These are phyloP conservation scores for Strigomonas oncopelti DNA, from an alignment of 208 protist species.

Conservation along the genomic window DNA sequence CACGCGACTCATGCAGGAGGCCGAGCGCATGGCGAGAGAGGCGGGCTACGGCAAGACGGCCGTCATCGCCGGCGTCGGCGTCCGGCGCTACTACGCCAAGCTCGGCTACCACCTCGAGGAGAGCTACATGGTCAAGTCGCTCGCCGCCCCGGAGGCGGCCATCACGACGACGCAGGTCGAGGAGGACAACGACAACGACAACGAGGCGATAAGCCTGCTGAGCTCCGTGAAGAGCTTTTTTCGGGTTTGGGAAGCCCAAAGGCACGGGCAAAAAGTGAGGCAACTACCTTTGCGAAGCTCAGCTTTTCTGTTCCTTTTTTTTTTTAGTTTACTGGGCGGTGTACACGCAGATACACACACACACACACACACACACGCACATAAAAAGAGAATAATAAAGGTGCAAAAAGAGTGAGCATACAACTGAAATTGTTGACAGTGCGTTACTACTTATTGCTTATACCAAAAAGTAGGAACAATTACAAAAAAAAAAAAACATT, in stretches of 20 bases:
- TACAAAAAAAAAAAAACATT: slow-evolving; percentile 3
- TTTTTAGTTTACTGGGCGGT: too few species aligned
- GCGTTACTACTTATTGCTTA: slow-evolving; percentile 3
- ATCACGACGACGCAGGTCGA: slow-evolving; percentile 78
- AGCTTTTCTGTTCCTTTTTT: too few species aligned
- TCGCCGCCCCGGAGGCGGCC: slow-evolving; percentile 29
- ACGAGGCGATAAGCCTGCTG: slow-evolving; percentile 22
- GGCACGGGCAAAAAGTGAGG: background rate
- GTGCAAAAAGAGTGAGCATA: too few species aligned
- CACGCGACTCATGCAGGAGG: slow-evolving; percentile 97
- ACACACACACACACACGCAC: too few species aligned
- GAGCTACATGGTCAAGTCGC: slow-evolving; percentile 85
- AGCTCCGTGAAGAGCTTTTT: slow-evolving; percentile 61
- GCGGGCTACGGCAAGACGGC: slow-evolving; percentile 88
- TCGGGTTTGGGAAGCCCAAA: slow-evolving; percentile 20
- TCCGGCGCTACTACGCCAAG: slow-evolving; percentile 98
- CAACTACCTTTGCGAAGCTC: too few species aligned
- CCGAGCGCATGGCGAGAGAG: slow-evolving; percentile 93
- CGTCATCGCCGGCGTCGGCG: slow-evolving; percentile 98
- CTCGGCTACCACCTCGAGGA: slow-evolving; percentile 93
- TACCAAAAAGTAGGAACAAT: slow-evolving; percentile 1
- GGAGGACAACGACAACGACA: slow-evolving; percentile 83
- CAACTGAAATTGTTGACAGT: too few species aligned
- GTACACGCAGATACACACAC: too few species aligned
- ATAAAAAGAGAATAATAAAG: too few species aligned